Evolutionary conservation across 1,139 yeast species (phyloP), one percentile per base, ranked within the genome.

Genomic region (Oligophagozyma castellii): DNA sequence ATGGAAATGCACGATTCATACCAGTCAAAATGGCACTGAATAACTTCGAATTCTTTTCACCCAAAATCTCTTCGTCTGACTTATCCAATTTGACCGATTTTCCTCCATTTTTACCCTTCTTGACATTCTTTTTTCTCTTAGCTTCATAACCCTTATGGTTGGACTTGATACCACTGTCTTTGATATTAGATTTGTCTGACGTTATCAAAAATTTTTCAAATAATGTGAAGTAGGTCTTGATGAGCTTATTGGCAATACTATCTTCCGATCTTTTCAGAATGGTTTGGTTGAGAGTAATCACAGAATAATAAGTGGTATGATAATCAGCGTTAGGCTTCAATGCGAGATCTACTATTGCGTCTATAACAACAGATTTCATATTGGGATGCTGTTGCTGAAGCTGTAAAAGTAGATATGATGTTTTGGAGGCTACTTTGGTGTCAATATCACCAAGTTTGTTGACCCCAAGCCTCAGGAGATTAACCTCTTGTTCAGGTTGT

Each of bases 401-500:
- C 44, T 79, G 77, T 37, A 86, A 64, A 28, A 89, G 61, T 42
- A 77, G 73, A 53, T 73, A 81, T 3, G 95, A 84, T 1, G 94
- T 73, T 49, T 83, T 79, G 2, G 96, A 79, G 1, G 94, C 72
- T 7, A 89, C 95, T 51, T 83, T 84, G 40, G 80, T 78, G 42
- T 89, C 95, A 28, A 69, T 66, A 50, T 89, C 99, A 58, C 98
- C 98, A 28, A 89, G 64, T 53, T 89, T 89, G 55, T 92, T 89
- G 28, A 84, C 92, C 29, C 94, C 95, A 34, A 92, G 63, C 43
- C 89, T 69, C 44, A 89, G 63, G 40, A 92, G 62, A 52, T 92
- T 89, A 29, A 77, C 93, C 56, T 89, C 99, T 59, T 92, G 98
- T 58, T 89, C 99, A 3, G 99, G 96, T 52, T 86, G 89, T 11